Conservation (phyloP, 306 rosid genomes). For the Fragaria vesca region DNA sequence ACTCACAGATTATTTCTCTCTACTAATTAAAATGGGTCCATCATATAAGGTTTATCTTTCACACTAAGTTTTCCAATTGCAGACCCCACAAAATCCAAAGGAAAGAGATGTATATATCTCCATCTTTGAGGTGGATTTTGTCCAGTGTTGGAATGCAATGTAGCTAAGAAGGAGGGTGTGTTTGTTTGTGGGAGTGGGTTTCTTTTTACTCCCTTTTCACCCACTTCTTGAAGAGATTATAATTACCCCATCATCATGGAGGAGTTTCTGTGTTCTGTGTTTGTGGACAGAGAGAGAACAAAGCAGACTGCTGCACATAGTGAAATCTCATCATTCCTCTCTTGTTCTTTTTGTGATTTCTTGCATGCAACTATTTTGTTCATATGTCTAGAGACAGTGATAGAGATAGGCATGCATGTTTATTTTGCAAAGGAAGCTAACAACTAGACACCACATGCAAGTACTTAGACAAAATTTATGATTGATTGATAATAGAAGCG, state of each 20-base stretch:
- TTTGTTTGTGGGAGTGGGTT: conserved; percentile 34
- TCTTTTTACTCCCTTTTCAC: conserved; percentile 59
- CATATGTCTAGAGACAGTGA: not conserved
- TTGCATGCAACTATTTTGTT: conserved; percentile 26
- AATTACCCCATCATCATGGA: conserved; percentile 63
- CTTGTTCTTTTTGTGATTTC: conserved; percentile 50
- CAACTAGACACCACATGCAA: not conserved
- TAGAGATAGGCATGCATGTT: not conserved
- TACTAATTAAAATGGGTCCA: conserved; percentile 44
- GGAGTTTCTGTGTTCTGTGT: conserved; percentile 42
- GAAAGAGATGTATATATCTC: conserved; percentile 61
- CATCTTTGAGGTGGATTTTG: conserved; percentile 53
- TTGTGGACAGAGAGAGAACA: conserved; percentile 49
- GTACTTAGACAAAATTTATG: not conserved
- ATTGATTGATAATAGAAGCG: not conserved
- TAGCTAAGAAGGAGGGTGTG: conserved; percentile 3
- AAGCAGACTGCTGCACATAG: conserved; percentile 38
- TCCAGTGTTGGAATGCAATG: conserved; percentile 35
- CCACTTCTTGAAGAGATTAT: conserved; percentile 45
- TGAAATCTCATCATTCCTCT: conserved; percentile 39
- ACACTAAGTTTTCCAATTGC: conserved; percentile 55
- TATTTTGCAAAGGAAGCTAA: not conserved
- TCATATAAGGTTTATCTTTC: conserved; percentile 47
- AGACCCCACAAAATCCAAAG: conserved; percentile 74
- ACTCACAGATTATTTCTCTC: conserved; percentile 37